Conservation (phyloP, 2,329 filamentous ascomycete species). For the Emydomyces testavorans region DNA sequence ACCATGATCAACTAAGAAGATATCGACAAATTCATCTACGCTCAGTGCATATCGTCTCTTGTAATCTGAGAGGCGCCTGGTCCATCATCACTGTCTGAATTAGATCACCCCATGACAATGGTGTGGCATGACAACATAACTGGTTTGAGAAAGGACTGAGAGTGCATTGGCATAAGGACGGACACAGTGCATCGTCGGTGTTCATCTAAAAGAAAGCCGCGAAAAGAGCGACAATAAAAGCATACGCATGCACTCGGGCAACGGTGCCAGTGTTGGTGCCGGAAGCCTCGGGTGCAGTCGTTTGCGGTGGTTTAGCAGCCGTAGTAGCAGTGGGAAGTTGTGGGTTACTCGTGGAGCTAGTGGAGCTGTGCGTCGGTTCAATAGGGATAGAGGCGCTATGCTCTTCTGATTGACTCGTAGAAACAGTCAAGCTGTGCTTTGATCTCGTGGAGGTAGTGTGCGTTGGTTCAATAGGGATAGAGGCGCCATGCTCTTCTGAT, state of each 20-base stretch:
- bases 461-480: background rate
- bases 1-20: background rate
- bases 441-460: too few species aligned
- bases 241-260: background rate
- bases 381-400: background rate
- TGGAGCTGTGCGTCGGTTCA: background rate
- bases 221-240: slow-evolving; percentile 4
- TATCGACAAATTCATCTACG: background rate
- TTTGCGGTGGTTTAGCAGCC: background rate
- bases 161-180: too few species aligned
- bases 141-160: too few species aligned
- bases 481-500: background rate
- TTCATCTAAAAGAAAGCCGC: slow-evolving; percentile 6
- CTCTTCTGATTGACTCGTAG: background rate
- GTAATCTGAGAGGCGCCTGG: background rate
- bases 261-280: background rate
- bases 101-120: too few species aligned
- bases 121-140: too few species aligned
- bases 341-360: background rate
- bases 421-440: background rate
- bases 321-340: background rate
- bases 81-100: too few species aligned
- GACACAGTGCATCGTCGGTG: background rate
- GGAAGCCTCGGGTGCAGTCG: background rate
- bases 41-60: background rate